Evolutionary conservation across 2,329 filamentous ascomycete species (phyloP), one percentile per base, ranked within the genome.

Genomic region (Ophiostoma quercus): DNA sequence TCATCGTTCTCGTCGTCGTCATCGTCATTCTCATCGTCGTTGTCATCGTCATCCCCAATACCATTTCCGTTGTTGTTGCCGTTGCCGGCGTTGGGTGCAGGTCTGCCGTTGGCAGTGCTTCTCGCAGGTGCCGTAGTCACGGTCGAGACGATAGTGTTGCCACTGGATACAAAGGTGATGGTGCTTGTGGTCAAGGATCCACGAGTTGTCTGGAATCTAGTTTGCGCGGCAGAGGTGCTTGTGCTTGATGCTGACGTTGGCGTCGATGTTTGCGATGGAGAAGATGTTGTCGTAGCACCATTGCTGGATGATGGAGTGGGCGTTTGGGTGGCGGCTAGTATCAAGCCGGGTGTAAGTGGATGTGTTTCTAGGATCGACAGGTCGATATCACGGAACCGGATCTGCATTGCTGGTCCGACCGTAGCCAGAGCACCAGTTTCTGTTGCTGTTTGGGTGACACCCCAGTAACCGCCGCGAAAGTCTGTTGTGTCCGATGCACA

Each of bases 401-500:
- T 80, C 71, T 81, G 79, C 60, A 81, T 72, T 14, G 78, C 78
- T 47, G 79, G 79, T 12, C 78, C 79, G 12, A 78, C 76, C 1
- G 78, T 79, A 11, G 77, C 72, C 5, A 67, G 25, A 3, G 73
- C 74, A 2, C 67, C 71, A 5, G 65, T 22, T 0, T 71, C 71
- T 2, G 74, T 74, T 3, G 72, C 73, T 4, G 74, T 74, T 54
- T 68, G 73, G 14, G 68, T 69, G 54, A 77, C 77, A 6, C 79
- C 79, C 79, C 79, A 80, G 67, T 80, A 75, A 37, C 79, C 79
- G 8, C 79, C 79, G 2, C 77, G 77, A 67, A 78, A 80, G 69
- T 80, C 79, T 3, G 79, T 77, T 6, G 77, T 79, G 68, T 82
- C 80, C 1, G 79, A 79, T 1, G 79, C 80, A 72, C 80, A 82